A percentile compares a stretch with the other conserved stretches of the same genome.
These are phyloP conservation scores for Leptomonas pyrrhocoris DNA, from an alignment of 208 protist genomes.

Conservation along the genomic window DNA sequence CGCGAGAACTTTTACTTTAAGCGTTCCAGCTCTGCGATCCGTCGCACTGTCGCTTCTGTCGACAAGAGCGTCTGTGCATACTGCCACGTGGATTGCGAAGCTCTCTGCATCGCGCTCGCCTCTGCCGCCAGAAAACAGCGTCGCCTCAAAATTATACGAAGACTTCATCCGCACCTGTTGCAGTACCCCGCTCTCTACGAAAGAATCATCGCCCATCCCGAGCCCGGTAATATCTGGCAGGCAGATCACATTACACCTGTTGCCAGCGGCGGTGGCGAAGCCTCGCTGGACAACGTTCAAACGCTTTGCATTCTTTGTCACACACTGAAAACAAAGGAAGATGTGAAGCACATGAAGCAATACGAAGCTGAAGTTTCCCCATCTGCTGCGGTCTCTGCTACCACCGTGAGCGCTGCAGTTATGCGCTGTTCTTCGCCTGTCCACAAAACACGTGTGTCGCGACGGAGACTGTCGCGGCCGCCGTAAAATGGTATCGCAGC, in stretches of 20 bases:
- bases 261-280: conserved; percentile 61
- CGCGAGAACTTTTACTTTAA: conserved; percentile 62
- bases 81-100: conserved; percentile 78
- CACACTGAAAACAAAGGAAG: conserved; percentile 64
- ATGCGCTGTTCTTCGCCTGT: too few relatives aligned
- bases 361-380: neutral
- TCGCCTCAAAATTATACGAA: conserved; percentile 36
- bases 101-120: conserved; percentile 39
- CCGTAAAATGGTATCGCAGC: neutral
- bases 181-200: conserved; percentile 59
- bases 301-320: conserved; percentile 87
- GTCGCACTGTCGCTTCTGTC: conserved; percentile 50
- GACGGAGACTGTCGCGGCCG: neutral
- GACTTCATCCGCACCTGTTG: conserved; percentile 61
- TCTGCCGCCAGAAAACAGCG: conserved; percentile 19
- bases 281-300: conserved; percentile 73
- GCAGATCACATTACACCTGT: conserved; percentile 83
- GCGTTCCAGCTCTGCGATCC: conserved; percentile 59
- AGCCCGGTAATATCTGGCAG: conserved; percentile 80
- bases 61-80: conserved; percentile 67
- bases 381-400: neutral
- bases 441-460: conserved; percentile 5
- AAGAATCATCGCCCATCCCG: conserved; percentile 50
- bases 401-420: conserved; percentile 3
- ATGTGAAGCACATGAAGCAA: conserved; percentile 30